Evolutionary conservation across 108 stramenopile genomes (phyloP), one percentile per base, ranked within the genome.

Genomic region (Cylindrotheca closterium): DNA sequence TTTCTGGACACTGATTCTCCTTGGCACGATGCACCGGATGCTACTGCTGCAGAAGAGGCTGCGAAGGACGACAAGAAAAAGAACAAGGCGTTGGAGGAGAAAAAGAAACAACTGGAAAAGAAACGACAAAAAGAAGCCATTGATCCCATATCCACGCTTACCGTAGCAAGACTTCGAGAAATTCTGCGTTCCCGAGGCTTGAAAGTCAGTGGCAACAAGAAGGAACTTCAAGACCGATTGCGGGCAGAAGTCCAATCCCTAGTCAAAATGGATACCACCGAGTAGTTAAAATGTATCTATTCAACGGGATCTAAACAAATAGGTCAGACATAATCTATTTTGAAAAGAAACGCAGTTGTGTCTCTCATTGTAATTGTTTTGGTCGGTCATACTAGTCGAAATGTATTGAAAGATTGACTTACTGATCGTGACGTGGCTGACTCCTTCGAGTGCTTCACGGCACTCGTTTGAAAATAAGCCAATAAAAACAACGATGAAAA

Each of bases 141-240:
- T 12, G 92, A 91, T 77, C 89, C 92, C 2, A 89, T 93, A 51
- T 83, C 78, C 63, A 60, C 55, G 22, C 66, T 93, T 17, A 89
- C 92, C 0, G 89, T 93, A 4, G 70, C 67, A n/a, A 58, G 77
- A 64, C 82, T 93, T n/a, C 88, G 83, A 59, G 86, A 93, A 63
- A 77, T 93, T 60, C 58, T 93, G 28, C 60, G 64, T 33, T 58
- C 71, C 28, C 77, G 87, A 45, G 85, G 86, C 21, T 57, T 93
- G 8, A 87, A 89, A 71, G 73, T 79, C 1, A 78, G 60, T 65
- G 92, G 89, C 10, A 87, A 76, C 53, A 93, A 90, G 55, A 66
- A 82, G 62, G 87, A 87, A 63, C 64, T 93, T n/a, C 75, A 79
- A 76, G 83, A 85, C 31, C 73, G 92, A 55, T 65, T 93, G 30